phyloP scores from a whole-genome alignment of 2,329 filamentous ascomycete genomes.

The Thielaviopsis punctulata region DNA sequence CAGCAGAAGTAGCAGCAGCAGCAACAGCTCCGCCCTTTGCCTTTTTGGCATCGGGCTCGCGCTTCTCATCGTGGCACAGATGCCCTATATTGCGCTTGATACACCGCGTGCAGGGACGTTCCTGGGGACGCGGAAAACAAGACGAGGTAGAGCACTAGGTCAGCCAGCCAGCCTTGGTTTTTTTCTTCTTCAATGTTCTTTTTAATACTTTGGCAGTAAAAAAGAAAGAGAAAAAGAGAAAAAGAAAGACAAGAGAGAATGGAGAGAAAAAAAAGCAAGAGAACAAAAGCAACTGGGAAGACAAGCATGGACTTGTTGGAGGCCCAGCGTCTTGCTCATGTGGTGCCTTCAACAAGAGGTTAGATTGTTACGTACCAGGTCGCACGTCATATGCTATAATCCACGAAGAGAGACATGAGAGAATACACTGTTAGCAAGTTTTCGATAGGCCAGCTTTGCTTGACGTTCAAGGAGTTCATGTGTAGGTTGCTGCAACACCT shows the following conservation, averaged over 20 bases:
- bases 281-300: background rate
- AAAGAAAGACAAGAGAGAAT: background rate
- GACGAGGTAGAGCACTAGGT: slow-evolving; percentile 16
- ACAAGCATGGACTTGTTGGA: no score
- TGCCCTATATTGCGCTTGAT: slow-evolving; percentile 98
- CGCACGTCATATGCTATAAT: slow-evolving; percentile 78
- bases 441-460: no score
- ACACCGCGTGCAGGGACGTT: slow-evolving; percentile 91
- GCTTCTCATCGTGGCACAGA: slow-evolving; percentile 91
- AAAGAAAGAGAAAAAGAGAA: slow-evolving; percentile 15
- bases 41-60: slow-evolving; percentile 69
- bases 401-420: slow-evolving; percentile 11
- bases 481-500: no score
- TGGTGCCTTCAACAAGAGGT: slow-evolving; percentile 11
- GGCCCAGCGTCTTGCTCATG: background rate
- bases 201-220: background rate
- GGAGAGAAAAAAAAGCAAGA: background rate
- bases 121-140: slow-evolving; percentile 34
- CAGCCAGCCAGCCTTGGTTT: slow-evolving; percentile 15
- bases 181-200: slow-evolving; percentile 17
- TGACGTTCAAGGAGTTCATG: no score
- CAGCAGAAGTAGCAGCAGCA: background rate
- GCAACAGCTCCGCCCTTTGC: slow-evolving; percentile 46
- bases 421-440: slow-evolving; percentile 7
- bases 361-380: slow-evolving; percentile 48